These are phyloP conservation scores for Lecanoromycetidae sp. DNA, from an alignment of 2,329 filamentous ascomycete genomes.

Conservation along the genomic window DNA sequence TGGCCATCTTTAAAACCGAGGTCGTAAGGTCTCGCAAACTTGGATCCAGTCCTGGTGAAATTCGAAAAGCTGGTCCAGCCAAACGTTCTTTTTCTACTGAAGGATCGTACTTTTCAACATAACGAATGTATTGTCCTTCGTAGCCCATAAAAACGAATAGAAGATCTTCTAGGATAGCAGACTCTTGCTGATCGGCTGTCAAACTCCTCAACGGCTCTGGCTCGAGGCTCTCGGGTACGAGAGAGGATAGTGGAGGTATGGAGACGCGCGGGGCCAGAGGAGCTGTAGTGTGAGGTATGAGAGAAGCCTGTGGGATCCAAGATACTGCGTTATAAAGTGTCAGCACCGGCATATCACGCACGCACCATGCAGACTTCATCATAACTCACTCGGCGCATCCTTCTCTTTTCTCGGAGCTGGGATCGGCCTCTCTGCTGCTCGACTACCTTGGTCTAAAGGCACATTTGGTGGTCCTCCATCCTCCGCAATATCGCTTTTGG, in stretches of 20 bases:
- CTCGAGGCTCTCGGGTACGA: conserved; percentile 57
- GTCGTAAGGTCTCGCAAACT: conserved; percentile 76
- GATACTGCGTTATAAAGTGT: conserved; percentile 25
- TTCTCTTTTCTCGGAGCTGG: conserved; percentile 13
- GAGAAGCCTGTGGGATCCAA: conserved; percentile 71
- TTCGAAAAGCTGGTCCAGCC: conserved; percentile 66
- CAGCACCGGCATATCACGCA: not conserved
- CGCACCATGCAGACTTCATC: not conserved
- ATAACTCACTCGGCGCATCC: conserved; percentile 8
- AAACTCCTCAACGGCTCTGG: conserved; percentile 58
- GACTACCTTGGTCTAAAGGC: not conserved
- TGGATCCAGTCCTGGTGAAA: conserved; percentile 74
- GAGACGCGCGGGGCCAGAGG: conserved; percentile 62
- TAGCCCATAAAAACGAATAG: conserved; percentile 96
- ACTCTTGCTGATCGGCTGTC: conserved; percentile 70
- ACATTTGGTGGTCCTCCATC: conserved; percentile 23
- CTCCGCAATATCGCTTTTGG: conserved; percentile 25
- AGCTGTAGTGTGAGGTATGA: conserved; percentile 57
- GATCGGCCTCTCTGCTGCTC: not conserved
- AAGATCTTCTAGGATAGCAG: conserved; percentile 76
- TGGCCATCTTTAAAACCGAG: conserved; percentile 88
- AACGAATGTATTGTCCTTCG: conserved; percentile 94
- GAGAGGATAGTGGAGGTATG: conserved; percentile 48
- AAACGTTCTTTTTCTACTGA: conserved; percentile 75
- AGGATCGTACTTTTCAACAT: conserved; percentile 69